Conservation (phyloP, 495 filamentous ascomycete genomes). For the Platismatia glauca region DNA sequence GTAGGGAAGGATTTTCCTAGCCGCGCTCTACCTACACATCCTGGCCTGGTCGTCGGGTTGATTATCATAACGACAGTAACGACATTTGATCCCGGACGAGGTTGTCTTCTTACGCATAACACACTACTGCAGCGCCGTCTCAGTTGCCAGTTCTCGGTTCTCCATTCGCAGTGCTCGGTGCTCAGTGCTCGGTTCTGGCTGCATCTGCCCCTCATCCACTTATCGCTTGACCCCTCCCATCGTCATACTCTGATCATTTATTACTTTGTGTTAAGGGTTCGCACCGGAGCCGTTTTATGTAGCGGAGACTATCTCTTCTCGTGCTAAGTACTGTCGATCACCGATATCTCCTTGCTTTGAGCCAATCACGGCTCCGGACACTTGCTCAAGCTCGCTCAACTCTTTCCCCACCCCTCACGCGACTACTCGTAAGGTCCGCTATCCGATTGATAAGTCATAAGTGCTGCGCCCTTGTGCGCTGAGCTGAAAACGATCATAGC, state of each 20-base stretch:
- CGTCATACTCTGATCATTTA: too few relatives aligned
- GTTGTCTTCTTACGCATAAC: neutral
- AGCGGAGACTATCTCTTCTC: conserved; percentile 11
- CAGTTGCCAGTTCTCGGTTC: neutral
- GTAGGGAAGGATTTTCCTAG: too few relatives aligned
- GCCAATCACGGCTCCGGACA: neutral
- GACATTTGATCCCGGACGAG: neutral
- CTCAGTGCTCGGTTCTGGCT: too few relatives aligned
- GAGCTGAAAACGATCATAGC: neutral
- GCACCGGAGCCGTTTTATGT: neutral
- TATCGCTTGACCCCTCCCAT: neutral
- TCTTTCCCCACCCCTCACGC: neutral
- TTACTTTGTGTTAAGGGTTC: too few relatives aligned
- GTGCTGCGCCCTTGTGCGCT: neutral
- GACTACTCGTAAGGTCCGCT: neutral
- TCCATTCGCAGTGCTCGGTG: too few relatives aligned
- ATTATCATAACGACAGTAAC: too few relatives aligned
- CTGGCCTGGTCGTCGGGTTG: too few relatives aligned
- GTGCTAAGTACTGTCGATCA: neutral
- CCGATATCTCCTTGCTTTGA: neutral
- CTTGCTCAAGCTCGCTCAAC: neutral
- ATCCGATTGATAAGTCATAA: neutral
- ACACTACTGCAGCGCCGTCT: neutral
- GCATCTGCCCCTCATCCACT: neutral
- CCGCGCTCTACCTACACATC: too few relatives aligned